Percentiles rank a stretch among this genome's conserved stretches.
phyloP scores from a whole-genome alignment of 192 early-diverging fungal species.

The Physocladia obscura region DNA sequence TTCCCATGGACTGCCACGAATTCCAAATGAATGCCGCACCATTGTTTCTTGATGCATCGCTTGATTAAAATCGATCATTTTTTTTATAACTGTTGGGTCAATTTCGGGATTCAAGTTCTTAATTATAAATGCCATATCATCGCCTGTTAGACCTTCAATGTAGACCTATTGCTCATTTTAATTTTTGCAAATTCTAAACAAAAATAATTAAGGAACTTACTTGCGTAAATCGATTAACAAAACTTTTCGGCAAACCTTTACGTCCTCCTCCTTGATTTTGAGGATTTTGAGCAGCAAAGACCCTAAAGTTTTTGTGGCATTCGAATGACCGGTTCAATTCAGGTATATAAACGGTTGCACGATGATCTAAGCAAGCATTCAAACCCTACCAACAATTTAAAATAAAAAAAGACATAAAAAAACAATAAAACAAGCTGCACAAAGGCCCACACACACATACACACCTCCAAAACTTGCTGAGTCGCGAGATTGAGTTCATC shows the following conservation, averaged over 20 bases:
- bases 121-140: constrained; percentile 81
- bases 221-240: constrained; percentile 91
- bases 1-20: constrained; percentile 90
- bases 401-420: constrained; percentile 42
- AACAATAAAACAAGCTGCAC: no score
- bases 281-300: constrained; percentile 98
- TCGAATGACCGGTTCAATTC: constrained; percentile 88
- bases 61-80: constrained; percentile 82
- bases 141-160: constrained; percentile 74
- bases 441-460: constrained; percentile 82
- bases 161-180: constrained; percentile 64
- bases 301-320: constrained; percentile 77
- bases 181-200: constrained; percentile 6
- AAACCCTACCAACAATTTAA: constrained; percentile 58
- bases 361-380: constrained; percentile 97
- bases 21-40: constrained; percentile 71
- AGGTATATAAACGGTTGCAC: constrained; percentile 91
- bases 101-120: constrained; percentile 45
- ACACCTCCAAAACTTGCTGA: constrained; percentile 94
- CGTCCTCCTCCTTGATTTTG: constrained; percentile 95
- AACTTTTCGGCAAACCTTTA: constrained; percentile 96
- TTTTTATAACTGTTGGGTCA: constrained; percentile 24
- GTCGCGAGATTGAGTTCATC: constrained; percentile 99
- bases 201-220: constrained; percentile 6
- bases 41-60: constrained; percentile 84